Evolutionary conservation across 2,329 filamentous ascomycete species (phyloP).

Genomic region (Aspergillus sp.): DNA sequence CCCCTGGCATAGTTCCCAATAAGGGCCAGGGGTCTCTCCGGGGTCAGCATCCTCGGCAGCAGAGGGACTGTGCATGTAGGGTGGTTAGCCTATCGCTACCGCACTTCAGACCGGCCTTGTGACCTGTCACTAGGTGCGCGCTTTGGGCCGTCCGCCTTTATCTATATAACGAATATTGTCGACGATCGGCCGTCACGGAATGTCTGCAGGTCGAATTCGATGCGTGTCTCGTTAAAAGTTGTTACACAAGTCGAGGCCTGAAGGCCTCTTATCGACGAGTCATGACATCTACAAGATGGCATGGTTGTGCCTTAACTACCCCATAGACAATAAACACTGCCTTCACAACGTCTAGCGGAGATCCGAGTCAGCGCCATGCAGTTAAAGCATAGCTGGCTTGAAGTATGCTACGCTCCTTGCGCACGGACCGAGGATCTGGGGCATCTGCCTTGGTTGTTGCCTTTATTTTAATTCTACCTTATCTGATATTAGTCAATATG

Average conservation of each 20-base stretch:
- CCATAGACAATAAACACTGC: background rate
- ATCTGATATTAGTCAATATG: background rate
- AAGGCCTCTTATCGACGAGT: background rate
- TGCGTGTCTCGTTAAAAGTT: background rate
- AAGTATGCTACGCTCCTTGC: constrained; percentile 4
- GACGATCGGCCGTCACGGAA: background rate
- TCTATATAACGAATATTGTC: background rate
- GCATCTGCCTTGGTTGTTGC: background rate
- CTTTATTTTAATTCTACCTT: background rate
- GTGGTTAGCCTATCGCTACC: background rate
- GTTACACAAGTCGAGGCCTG: background rate
- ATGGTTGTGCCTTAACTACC: background rate
- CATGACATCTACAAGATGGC: background rate
- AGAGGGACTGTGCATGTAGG: background rate
- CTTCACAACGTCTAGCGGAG: background rate
- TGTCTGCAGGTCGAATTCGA: background rate
- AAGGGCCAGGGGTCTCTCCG: background rate
- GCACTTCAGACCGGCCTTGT: background rate
- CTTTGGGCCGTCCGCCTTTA: background rate
- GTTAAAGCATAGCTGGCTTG: background rate
- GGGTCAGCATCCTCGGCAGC: background rate
- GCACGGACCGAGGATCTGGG: background rate
- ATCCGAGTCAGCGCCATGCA: background rate
- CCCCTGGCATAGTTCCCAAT: background rate
- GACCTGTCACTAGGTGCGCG: background rate